Evolutionary conservation across 352 stramenopile genomes (phyloP), one percentile per base, ranked within the genome.

Genomic region (Phytopythium cucurbitacearum): DNA sequence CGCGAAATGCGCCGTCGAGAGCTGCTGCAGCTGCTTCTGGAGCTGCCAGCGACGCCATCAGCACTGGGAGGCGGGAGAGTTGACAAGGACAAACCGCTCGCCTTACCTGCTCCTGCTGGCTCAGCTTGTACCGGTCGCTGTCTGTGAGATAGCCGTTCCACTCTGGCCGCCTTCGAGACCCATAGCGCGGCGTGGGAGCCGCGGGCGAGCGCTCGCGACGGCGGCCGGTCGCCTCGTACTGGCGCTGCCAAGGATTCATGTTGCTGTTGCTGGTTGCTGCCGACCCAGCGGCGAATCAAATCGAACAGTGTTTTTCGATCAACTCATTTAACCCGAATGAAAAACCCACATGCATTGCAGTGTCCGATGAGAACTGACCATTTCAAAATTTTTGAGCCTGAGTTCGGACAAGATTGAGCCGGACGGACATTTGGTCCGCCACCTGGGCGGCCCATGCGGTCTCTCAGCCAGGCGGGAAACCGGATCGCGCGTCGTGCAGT

Each of bases 131-230:
- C 41, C 67, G 71, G 28, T 43, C 11, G 41, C 62, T 57, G 49
- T 85, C 74, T 0, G 71, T 85, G 32, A 85, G 56, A 36, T 85
- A 85, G 10, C 16, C 55, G 59, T 85, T 83, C 74, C 74, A 85
- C 33, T 58, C 58, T 7, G 74, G 74, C 8, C 69, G 68, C 45
- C 57, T 51, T 32, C 48, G 62, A n/a, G 50, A 42, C 11, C 48
- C 55, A 3, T 39, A 39, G 13, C 55, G 32, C 13, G 41, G 32
- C 2, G 53, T 39, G 9, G 41, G 42, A 40, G 48, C 53, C 37
- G 48, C n/a, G 7, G 35, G 21, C 16, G 59, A 35, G 49, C 40
- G 49, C 28, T 62, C 59, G 13, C 37, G 11, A 13, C 53, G 51
- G 6, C 51, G n/a, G 28, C 51, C 56, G 39, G 59, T 7, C 40